Conservation (phyloP, 371 early-diverging fungal genomes). For the Mortierella sp. region DNA sequence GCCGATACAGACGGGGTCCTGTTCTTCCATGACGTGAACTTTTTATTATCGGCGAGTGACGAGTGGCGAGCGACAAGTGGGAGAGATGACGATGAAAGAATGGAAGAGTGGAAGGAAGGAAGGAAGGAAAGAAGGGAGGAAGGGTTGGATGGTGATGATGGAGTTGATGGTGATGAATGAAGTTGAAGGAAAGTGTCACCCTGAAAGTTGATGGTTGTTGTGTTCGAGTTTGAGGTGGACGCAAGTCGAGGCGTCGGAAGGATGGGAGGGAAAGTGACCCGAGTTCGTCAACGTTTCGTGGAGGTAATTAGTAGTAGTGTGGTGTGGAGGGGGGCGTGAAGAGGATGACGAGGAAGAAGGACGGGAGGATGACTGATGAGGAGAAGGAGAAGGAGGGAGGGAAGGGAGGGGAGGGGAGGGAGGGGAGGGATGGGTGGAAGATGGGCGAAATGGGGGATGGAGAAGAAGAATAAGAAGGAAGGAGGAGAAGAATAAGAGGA, state of each 20-base stretch:
- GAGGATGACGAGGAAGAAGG: conserved; percentile 1
- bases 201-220: background rate
- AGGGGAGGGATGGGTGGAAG: background rate
- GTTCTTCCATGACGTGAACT: conserved; percentile 42
- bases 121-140: background rate
- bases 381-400: background rate
- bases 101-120: background rate
- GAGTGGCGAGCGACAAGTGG: background rate
- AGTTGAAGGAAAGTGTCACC: background rate
- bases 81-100: background rate
- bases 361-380: background rate
- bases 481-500: background rate
- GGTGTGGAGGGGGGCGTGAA: conserved; percentile 5
- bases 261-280: background rate
- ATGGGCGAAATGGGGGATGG: background rate
- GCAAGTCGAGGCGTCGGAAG: conserved; percentile 14
- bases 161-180: background rate
- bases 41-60: background rate
- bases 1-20: conserved; percentile 80
- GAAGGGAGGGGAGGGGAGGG: background rate
- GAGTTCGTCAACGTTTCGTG: conserved; percentile 5
- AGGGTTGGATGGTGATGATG: background rate
- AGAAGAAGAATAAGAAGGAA: background rate
- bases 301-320: background rate
- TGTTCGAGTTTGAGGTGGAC: background rate